Base-by-base conservation (phyloP, 1,139 yeast species). In the Sugiyamaella castrensis region DNA sequence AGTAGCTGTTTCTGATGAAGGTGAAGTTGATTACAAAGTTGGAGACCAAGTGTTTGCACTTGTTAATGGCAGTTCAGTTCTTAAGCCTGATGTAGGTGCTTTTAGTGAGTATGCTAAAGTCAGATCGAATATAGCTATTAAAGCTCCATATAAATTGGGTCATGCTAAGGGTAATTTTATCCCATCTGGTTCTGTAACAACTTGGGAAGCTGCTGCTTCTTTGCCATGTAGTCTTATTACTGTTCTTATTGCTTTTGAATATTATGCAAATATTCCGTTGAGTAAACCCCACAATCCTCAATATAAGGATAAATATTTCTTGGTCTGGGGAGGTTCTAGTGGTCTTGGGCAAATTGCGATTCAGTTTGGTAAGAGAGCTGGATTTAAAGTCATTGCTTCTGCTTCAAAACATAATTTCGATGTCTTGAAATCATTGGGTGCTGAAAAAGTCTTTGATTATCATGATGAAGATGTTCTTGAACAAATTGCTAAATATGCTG, bases 301-400 rank as follows among this genome's bases (percentile, higher is more conserved):
- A 32, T 37, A 43, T 40, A 52, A 6, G 64, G 63, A 6, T 54
- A 53, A 8, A 56, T 66, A 34, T 63, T 48, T 42, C 39, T 70
- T 36, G 77, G 77, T 82, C 41, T 82, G 84, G 81, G 87, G 87
- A 58, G 84, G 82, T 48, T 73, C 84, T 10, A 71, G 81, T 12
- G 73, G 82, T n/a, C 72, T 80, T 6, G 85, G 85, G 8, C 70
- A 71, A 46, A 47, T 76, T 43, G 84, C 83, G 7, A 75, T 79
- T 50, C 84, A 80, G 61, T 62, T 77, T 34, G 84, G 81, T 55
- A 60, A 69, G 46, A 62, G 73, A 10, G 74, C 71, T 47, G 84
- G 84, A 1, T 68, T 76, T 53, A 73, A 73, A 27, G 84, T 82
- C 27, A 66, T 79, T 47, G 70, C 82, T 16, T 77, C 80, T 15